These are phyloP conservation scores for Fusarium mundagurra DNA, from an alignment of 2,329 filamentous ascomycete genomes.

Conservation along the genomic window DNA sequence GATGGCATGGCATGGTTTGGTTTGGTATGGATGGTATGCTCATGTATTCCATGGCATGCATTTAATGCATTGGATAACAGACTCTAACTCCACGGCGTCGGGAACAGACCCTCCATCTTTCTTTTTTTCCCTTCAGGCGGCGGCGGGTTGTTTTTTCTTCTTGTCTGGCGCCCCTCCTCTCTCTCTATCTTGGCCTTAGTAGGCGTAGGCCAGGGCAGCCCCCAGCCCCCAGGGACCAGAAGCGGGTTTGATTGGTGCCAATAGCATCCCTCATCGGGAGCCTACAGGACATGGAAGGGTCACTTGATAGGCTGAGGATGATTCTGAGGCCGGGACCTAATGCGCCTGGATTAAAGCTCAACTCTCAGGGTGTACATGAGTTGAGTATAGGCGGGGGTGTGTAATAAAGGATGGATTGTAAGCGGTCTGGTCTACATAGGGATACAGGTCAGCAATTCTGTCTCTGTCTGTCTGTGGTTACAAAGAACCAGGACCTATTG, in stretches of 20 bases:
- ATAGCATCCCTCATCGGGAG: constrained; percentile 28
- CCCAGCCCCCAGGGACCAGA: constrained; percentile 6
- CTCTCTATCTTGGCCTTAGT: not conserved
- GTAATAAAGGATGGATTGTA: not conserved
- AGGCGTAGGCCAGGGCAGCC: not conserved
- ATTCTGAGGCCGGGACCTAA: constrained; percentile 36
- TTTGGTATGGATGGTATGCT: not conserved
- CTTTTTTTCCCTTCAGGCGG: not conserved
- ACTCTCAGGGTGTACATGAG: not conserved
- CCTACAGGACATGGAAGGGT: constrained; percentile 12
- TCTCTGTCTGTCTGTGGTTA: not conserved
- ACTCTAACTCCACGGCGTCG: not conserved
- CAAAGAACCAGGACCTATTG: not conserved
- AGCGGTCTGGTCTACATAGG: constrained; percentile 9
- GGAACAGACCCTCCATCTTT: not conserved
- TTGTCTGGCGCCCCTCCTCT: not conserved
- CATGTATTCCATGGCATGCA: constrained; percentile 8
- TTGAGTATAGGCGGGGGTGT: not conserved
- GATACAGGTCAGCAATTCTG: not conserved
- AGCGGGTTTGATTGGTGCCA: constrained; percentile 14
- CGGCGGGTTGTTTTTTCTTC: not conserved
- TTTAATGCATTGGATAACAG: not conserved
- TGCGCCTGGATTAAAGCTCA: constrained; percentile 22
- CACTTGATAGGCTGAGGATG: constrained; percentile 28
- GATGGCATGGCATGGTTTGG: not conserved